Evolutionary conservation across 192 early-diverging fungal species (phyloP).

Genomic region (Obelidium mucronatum): DNA sequence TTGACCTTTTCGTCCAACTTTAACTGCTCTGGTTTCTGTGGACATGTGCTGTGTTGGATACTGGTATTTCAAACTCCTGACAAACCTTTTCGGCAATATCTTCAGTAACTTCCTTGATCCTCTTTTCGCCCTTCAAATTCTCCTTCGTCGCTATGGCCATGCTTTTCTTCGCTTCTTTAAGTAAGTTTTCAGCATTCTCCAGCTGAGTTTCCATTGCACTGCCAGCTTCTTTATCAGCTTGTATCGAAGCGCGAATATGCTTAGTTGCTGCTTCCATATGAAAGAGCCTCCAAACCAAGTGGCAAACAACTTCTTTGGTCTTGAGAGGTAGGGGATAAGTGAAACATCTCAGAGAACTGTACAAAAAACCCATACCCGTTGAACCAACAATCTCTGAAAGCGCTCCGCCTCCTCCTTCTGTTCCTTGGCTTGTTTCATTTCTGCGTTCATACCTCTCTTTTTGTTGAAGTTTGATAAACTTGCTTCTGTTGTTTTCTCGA

Average conservation of each 20-base stretch:
- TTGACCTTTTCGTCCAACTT: conserved; percentile 76
- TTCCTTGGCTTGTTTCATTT: conserved; percentile 92
- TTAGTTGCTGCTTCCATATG: conserved; percentile 79
- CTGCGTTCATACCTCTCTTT: conserved; percentile 85
- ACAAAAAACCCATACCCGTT: conserved; percentile 57
- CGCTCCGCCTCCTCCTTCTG: conserved; percentile 91
- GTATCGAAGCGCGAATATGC: conserved; percentile 65
- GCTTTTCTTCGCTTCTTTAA: conserved; percentile 72
- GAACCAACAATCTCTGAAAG: conserved; percentile 69
- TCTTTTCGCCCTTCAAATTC: conserved; percentile 73
- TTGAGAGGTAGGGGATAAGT: conserved; percentile 38
- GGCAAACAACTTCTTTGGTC: conserved; percentile 68
- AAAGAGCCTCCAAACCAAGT: conserved; percentile 91
- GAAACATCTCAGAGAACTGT: background rate
- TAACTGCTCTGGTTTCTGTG: conserved; percentile 66
- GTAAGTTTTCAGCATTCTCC: conserved; percentile 47
- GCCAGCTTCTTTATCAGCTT: conserved; percentile 50
- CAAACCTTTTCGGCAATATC: conserved; percentile 73
- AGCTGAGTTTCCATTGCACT: conserved; percentile 44
- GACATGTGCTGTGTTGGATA: too few relatives aligned
- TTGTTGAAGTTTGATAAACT: conserved; percentile 90
- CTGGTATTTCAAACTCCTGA: too few relatives aligned
- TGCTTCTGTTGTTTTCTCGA: conserved; percentile 88
- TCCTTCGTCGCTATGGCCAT: conserved; percentile 79
- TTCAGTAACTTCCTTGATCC: conserved; percentile 74